phyloP scores from a whole-genome alignment of 192 early-diverging fungal genomes.

The Rhizophlyctis rosea region DNA sequence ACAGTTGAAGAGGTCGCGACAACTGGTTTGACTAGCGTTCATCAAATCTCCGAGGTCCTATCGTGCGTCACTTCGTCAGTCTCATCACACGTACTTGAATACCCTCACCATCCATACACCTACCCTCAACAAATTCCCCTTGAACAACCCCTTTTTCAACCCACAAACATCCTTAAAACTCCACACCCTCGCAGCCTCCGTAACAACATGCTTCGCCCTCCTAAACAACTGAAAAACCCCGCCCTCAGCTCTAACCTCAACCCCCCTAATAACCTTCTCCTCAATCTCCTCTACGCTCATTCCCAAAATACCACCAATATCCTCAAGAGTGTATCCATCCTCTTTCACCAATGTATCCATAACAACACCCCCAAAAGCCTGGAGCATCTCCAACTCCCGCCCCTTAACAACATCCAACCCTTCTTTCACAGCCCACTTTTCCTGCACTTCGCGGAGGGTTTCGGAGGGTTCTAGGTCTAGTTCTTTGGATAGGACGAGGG shows the following conservation, averaged over 20 bases:
- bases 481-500: conserved; percentile 43
- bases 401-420: not conserved
- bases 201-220: conserved; percentile 80
- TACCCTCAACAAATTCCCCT: conserved; percentile 29
- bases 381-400: conserved; percentile 16
- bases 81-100: too few relatives aligned
- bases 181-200: conserved; percentile 77
- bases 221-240: conserved; percentile 72
- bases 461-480: not conserved
- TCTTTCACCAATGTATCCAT: conserved; percentile 23
- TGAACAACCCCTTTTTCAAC: conserved; percentile 20
- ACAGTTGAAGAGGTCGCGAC: conserved; percentile 79
- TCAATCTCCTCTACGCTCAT: conserved; percentile 29
- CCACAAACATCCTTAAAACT: conserved; percentile 63
- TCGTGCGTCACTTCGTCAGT: too few relatives aligned
- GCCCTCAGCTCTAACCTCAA: conserved; percentile 59
- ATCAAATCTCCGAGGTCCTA: conserved; percentile 78
- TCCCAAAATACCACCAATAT: conserved; percentile 29
- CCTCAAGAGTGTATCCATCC: conserved; percentile 29
- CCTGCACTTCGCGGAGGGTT: conserved; percentile 25
- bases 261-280: conserved; percentile 40
- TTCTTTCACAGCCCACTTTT: conserved; percentile 8
- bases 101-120: conserved; percentile 5
- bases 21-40: conserved; percentile 83
- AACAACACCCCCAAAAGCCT: not conserved